Conservation (phyloP, 2,329 filamentous ascomycete species). For the Thermochaetoides dissita region DNA sequence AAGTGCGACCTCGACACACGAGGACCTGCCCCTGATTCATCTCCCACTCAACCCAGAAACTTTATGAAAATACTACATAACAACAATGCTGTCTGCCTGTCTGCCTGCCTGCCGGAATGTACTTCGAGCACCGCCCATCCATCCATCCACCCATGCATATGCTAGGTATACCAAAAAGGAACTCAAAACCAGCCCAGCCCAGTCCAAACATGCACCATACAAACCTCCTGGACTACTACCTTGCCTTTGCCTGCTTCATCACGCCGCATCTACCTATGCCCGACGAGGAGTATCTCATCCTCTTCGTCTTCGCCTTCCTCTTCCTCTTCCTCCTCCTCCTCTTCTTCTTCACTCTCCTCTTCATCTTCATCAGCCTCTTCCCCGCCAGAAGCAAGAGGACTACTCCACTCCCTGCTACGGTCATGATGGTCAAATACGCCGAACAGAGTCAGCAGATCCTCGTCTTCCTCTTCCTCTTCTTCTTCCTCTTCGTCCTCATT, state of each 20-base stretch:
- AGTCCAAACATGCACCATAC: neutral
- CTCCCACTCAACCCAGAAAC: neutral
- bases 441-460: slow-evolving; percentile 30
- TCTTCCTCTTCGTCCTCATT: slow-evolving; percentile 17
- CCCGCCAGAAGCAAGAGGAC: too few relatives aligned
- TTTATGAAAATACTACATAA: too few relatives aligned
- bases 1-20: neutral
- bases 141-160: too few relatives aligned
- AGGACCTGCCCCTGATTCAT: neutral
- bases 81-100: too few relatives aligned
- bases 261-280: slow-evolving; percentile 27
- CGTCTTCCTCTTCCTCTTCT: slow-evolving; percentile 33
- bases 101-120: too few relatives aligned
- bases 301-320: slow-evolving; percentile 34
- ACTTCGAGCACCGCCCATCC: too few relatives aligned
- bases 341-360: slow-evolving; percentile 26
- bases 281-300: slow-evolving; percentile 36
- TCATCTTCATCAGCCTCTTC: slow-evolving; percentile 29
- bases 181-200: neutral
- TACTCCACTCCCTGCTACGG: too few relatives aligned
- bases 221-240: too few relatives aligned
- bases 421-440: slow-evolving; percentile 27
- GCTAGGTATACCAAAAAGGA: neutral
- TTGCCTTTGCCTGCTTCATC: neutral
- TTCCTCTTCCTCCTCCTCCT: slow-evolving; percentile 30